Conservation (phyloP, 1,284 basidiomycete genomes). For the Ceratobasidium theobromae region DNA sequence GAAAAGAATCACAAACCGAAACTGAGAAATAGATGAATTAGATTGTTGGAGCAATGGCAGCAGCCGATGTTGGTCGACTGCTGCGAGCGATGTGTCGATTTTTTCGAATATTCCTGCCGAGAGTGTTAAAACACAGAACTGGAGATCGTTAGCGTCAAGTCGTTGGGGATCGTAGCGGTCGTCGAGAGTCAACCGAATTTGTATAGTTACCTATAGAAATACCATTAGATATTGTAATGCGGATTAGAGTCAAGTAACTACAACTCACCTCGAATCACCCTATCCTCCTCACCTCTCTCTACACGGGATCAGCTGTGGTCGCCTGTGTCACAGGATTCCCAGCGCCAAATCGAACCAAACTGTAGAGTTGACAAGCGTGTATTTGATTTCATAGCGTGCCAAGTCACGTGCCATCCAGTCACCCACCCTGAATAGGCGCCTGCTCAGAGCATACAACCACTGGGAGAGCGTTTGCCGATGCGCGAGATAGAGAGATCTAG, state of each 20-base stretch:
- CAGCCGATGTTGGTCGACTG: not conserved
- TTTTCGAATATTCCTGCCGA: not conserved
- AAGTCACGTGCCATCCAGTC: constrained; percentile 11
- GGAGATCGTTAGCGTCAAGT: constrained; percentile 24
- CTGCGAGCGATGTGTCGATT: not conserved
- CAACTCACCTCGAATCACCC: not conserved
- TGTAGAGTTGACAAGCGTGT: constrained; percentile 24
- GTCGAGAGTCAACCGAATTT: constrained; percentile 12
- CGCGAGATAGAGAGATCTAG: no score
- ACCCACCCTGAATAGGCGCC: no score
- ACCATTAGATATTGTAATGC: not conserved
- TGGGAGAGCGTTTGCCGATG: no score
- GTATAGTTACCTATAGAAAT: constrained; percentile 18
- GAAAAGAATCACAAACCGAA: constrained; percentile 21
- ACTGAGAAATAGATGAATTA: constrained; percentile 10
- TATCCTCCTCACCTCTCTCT: constrained; percentile 5
- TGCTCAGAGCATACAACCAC: no score
- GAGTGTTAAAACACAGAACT: not conserved
- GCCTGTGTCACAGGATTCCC: not conserved
- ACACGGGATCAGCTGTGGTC: constrained; percentile 23
- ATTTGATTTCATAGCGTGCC: not conserved
- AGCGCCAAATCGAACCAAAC: constrained; percentile 20
- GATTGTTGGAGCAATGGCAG: constrained; percentile 11
- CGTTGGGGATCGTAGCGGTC: constrained; percentile 1
- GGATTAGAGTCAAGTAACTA: not conserved